Base-by-base conservation (phyloP, 768 basidiomycete genomes). In the Xerocomus spinulosus region DNA sequence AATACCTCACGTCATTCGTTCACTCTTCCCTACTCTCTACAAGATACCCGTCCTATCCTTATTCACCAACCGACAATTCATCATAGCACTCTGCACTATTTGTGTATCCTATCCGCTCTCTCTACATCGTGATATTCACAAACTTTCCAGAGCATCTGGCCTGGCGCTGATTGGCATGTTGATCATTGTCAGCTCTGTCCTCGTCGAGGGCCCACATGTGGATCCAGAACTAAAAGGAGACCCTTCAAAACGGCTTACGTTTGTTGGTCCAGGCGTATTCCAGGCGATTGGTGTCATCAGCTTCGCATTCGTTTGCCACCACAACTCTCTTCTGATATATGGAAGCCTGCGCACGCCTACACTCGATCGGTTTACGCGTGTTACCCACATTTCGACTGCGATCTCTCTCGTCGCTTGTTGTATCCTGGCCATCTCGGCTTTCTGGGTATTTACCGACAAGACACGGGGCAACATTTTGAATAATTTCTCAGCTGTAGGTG, bases 281-380 rank as follows among this genome's bases (percentile, higher is more conserved):
- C 91, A 91, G 64, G 94, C 96, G 25, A 94, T 97, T 39, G 96
- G 95, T 20, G 96, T 99, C 52, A 99, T 99, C 59, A 89, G 87
- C 64, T 93, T 92, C 60, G 92, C 93, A 36, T 97, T 93, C 59
- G 94, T 96, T 18, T 96, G 94, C 63, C 95, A 99, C 66, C 96
- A 98, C 67, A 99, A 99, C 65, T 92, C 93, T 9, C 80, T 97
- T 44, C 77, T 98, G 54, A 97, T 99, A 56, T 99, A 97, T 59
- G 93, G 94, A 40, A 90, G 87, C 58, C 70, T 99, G 62, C 80
- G 81, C 36, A 95, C 89, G 7, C 96, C 96, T 8, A 98, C 96
- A 0, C 71, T 98, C 23, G 95, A 98, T 66, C 80, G 94, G 32
- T 99, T 98, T 64, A 81, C 90, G 40, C 79, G 77, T 60, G 91